Base-by-base conservation (phyloP, 83 land plant species). In the Thuja plicata region DNA sequence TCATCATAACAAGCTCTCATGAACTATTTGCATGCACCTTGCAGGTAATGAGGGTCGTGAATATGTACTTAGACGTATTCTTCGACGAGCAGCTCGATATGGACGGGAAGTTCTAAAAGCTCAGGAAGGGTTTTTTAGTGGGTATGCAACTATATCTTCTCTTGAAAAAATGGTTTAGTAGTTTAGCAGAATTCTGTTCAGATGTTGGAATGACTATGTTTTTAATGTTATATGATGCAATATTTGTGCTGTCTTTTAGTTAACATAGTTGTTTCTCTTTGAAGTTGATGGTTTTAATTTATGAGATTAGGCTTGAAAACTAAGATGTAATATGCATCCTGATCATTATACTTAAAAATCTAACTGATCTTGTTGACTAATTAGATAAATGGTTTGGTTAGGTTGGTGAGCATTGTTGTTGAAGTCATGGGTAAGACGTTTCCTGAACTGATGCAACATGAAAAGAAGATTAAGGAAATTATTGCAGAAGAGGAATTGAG, bases 31-130 rank as follows among this genome's bases (percentile, higher is more conserved):
- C 73, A 27, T 88, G 86, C 83, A 4, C 60, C 88, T 4, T 82
- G 81, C 91, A 97, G 99, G 99, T 52, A 98, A 98, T 91, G 99
- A 97, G 88, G 99, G 99, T 12, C 96, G 99, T 70, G 99, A 97
- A 89, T 98, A 98, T 93, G 99, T 98, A 83, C 89, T 98, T 35
- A 92, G 99, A 32, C 96, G 99, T 60, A 97, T 98, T 82, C 95
- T 98, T 24, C 94, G 99, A 35, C 90, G 99, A 55, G 99, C 97
- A 88, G 99, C 97, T 40, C 95, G 99, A 15, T 98, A 98, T 93
- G 99, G 99, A 60, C 93, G 94, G 79, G 99, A 98, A 86, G 99
- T 98, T 34, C 87, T 98, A 50, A 96, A 98, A 88, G 99, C 99
- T 32, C 92, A 88, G 87, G 97, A 97, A 90, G 99, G 99, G 34